Evolutionary conservation across 1,139 yeast species (phyloP).

Genomic region (Geotrichum restrictum): DNA sequence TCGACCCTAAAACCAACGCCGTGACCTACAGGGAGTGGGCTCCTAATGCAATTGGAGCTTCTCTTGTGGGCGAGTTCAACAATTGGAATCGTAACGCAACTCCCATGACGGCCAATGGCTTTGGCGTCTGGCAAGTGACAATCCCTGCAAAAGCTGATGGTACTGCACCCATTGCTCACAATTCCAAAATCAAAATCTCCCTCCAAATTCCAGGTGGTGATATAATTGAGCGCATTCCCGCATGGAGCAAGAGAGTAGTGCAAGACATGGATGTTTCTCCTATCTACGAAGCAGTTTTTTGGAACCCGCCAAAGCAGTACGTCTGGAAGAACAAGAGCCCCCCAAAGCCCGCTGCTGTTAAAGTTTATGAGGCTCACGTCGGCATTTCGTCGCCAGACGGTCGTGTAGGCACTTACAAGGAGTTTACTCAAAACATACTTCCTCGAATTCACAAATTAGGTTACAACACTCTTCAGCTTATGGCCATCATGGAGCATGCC

Average conservation of each 20-base stretch:
- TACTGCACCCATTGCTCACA: conserved; percentile 69
- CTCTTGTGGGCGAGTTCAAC: conserved; percentile 86
- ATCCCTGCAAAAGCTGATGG: conserved; percentile 49
- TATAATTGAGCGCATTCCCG: conserved; percentile 74
- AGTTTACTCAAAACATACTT: conserved; percentile 71
- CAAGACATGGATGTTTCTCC: conserved; percentile 52
- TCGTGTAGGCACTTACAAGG: conserved; percentile 74
- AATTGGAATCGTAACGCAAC: conserved; percentile 64
- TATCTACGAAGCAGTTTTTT: conserved; percentile 79
- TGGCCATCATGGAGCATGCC: conserved; percentile 99
- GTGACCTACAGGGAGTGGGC: conserved; percentile 78
- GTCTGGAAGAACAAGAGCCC: conserved; percentile 52
- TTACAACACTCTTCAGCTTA: conserved; percentile 86
- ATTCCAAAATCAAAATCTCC: conserved; percentile 70
- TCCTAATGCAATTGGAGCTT: conserved; percentile 74
- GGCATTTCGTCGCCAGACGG: conserved; percentile 94
- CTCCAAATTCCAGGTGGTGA: conserved; percentile 66
- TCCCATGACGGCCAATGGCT: conserved; percentile 51
- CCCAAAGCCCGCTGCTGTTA: conserved; percentile 65
- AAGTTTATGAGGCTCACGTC: conserved; percentile 92
- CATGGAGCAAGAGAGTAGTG: conserved; percentile 83
- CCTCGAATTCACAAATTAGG: conserved; percentile 83
- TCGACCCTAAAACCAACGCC: conserved; percentile 49
- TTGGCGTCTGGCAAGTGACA: conserved; percentile 63
- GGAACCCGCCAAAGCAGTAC: conserved; percentile 73